Evolutionary conservation across 2,329 filamentous ascomycete species (phyloP).

Genomic region (Sclerotinia nivalis): DNA sequence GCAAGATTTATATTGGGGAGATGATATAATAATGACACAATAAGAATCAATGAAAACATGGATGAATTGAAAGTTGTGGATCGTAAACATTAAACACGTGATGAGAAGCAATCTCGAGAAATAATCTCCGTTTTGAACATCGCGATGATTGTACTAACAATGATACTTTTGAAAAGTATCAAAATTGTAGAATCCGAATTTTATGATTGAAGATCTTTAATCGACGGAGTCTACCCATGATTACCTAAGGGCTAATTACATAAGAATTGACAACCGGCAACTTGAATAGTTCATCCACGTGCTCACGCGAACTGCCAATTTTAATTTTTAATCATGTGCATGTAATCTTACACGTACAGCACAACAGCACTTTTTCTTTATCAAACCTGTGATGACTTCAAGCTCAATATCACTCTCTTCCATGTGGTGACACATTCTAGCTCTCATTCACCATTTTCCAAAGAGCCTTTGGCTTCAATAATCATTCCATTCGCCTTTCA

Average conservation of each 20-base stretch:
- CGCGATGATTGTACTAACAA: too few species aligned
- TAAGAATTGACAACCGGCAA: background rate
- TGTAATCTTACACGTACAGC: background rate
- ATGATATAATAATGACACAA: constrained; percentile 5
- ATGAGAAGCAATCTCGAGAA: background rate
- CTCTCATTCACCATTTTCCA: too few species aligned
- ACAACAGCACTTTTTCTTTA: background rate
- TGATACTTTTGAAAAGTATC: background rate
- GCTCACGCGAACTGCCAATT: background rate
- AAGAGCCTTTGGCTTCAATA: too few species aligned
- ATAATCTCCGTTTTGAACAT: background rate
- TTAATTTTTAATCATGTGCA: background rate
- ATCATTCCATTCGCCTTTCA: too few species aligned
- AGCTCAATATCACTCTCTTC: too few species aligned
- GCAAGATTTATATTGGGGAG: background rate
- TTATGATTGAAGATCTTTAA: too few species aligned
- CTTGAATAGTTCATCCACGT: background rate
- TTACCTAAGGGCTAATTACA: background rate
- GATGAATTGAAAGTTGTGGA: background rate
- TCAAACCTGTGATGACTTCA: too few species aligned
- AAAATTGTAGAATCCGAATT: too few species aligned
- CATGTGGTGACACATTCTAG: too few species aligned
- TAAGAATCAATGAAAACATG: background rate
- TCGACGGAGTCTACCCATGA: background rate
- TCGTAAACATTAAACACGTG: background rate